phyloP scores from a whole-genome alignment of 2,329 filamentous ascomycete species.

The Neonectria magnoliae region DNA sequence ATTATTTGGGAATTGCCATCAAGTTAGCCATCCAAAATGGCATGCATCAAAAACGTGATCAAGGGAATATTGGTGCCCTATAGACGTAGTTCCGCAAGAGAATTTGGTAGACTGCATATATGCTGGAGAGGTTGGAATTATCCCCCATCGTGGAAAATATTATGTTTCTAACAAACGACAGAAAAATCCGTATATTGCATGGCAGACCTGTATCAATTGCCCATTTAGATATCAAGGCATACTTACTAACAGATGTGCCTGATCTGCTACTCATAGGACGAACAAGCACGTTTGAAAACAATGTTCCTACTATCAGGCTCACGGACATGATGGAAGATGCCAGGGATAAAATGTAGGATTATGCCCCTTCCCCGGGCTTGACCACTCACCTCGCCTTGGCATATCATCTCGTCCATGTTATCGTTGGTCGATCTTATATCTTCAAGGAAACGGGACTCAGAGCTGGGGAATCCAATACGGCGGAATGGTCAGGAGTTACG shows the following conservation, averaged over 20 bases:
- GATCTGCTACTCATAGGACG: slow-evolving; percentile 27
- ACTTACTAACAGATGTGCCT: slow-evolving; percentile 24
- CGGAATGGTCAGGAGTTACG: slow-evolving; percentile 21
- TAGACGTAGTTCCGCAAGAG: slow-evolving; percentile 30
- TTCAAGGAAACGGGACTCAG: slow-evolving; percentile 14
- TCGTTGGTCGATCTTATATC: slow-evolving; percentile 35
- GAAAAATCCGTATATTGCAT: slow-evolving; percentile 33
- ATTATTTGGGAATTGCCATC: slow-evolving; percentile 37
- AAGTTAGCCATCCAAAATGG: slow-evolving; percentile 33
- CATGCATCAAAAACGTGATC: slow-evolving; percentile 20
- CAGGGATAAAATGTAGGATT: slow-evolving; percentile 29
- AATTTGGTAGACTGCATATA: slow-evolving; percentile 39
- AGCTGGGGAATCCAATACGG: neutral
- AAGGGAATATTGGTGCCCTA: neutral
- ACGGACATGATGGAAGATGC: slow-evolving; percentile 37
- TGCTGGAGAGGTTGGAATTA: slow-evolving; percentile 29
- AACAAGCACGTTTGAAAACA: slow-evolving; percentile 34
- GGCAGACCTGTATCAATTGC: slow-evolving; percentile 34
- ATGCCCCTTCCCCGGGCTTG: fast-evolving
- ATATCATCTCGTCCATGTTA: slow-evolving; percentile 31
- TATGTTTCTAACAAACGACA: neutral
- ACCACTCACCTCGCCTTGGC: slow-evolving; percentile 32
- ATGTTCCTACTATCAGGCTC: slow-evolving; percentile 26
- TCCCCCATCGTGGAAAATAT: no score
- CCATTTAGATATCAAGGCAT: slow-evolving; percentile 20